These are phyloP conservation scores for Cydonia oblonga DNA, from an alignment of 331 rosid species.

Conservation along the genomic window DNA sequence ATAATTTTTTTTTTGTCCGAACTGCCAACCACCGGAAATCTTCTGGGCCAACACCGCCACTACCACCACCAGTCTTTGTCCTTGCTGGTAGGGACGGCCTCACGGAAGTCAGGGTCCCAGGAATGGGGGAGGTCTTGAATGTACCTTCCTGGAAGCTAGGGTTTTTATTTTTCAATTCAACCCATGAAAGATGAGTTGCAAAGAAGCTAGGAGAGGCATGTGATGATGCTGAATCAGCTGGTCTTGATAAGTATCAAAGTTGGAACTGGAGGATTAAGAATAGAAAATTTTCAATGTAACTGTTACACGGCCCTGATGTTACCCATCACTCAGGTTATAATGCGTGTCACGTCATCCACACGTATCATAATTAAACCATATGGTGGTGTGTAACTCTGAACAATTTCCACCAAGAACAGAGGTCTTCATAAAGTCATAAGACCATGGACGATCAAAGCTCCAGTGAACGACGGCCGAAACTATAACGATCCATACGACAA, in stretches of 20 bases:
- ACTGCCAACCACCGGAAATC: conserved; percentile 7
- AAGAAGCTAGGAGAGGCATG: not conserved
- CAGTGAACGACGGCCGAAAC: no score
- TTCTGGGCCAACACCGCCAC: not conserved
- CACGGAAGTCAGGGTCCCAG: not conserved
- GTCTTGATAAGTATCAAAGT: not conserved
- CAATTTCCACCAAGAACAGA: no score
- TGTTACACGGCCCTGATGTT: not conserved
- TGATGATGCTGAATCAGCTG: not conserved
- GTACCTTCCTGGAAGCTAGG: not conserved
- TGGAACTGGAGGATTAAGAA: not conserved
- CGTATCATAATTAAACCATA: not conserved
- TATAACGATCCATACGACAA: no score
- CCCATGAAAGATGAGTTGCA: not conserved
- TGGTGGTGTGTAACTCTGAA: no score
- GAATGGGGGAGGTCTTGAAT: not conserved
- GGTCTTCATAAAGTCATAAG: not conserved
- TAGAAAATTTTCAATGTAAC: not conserved
- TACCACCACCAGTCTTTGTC: not conserved
- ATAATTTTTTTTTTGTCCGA: not conserved
- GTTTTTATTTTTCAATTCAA: not conserved
- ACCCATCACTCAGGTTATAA: not conserved
- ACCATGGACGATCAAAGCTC: no score
- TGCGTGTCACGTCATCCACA: not conserved
- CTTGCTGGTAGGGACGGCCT: not conserved